Evolutionary conservation across 306 rosid species (phyloP).

Genomic region (Lathyrus aphaca): DNA sequence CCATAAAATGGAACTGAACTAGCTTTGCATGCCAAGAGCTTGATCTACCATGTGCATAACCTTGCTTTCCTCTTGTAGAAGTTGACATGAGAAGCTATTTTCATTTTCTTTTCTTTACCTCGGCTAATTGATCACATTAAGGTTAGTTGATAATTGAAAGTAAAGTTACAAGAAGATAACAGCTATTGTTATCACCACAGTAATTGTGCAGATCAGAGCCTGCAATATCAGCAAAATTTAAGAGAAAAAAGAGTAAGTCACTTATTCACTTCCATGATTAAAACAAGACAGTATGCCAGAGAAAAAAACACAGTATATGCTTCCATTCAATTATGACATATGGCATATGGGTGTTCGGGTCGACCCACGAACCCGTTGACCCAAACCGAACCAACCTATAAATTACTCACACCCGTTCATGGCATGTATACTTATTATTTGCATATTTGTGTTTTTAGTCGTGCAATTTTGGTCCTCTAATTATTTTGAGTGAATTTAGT

Average conservation of each 20-base stretch:
- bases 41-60: conserved; percentile 18
- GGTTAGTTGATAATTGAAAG: conserved; percentile 24
- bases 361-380: too few relatives aligned
- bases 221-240: conserved; percentile 45
- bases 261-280: background rate
- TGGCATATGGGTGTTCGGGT: too few relatives aligned
- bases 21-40: conserved; percentile 29
- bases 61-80: conserved; percentile 33
- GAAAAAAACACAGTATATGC: conserved; percentile 4
- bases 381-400: too few relatives aligned
- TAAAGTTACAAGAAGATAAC: conserved; percentile 42
- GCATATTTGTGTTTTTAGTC: background rate
- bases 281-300: background rate
- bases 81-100: conserved; percentile 5
- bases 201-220: conserved; percentile 67
- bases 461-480: background rate
- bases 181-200: conserved; percentile 41
- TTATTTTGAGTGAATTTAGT: background rate
- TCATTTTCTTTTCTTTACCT: background rate
- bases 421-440: background rate
- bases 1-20: conserved; percentile 32
- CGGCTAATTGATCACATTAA: conserved; percentile 22
- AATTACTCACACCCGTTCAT: too few relatives aligned
- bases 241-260: conserved; percentile 6
- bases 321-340: background rate